Evolutionary conservation across 768 basidiomycete species (phyloP), one percentile per base, ranked within the genome.

Genomic region (Boletus sp.): DNA sequence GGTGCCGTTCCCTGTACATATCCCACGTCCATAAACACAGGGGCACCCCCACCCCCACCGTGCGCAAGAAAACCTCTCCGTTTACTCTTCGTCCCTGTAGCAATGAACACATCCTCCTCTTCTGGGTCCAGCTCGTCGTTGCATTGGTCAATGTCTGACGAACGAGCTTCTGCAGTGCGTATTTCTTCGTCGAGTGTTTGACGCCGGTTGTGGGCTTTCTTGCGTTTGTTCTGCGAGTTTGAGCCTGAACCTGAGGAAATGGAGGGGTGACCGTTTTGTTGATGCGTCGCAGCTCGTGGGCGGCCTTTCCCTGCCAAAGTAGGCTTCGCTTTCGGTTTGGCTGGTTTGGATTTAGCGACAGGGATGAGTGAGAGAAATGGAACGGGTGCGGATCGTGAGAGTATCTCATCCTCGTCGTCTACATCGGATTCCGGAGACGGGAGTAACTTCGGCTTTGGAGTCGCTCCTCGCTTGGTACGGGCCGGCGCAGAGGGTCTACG

Each of bases 121-220:
- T 76, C 83, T 19, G 68, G 32, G 7, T 66, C 68, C 11, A 72
- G 53, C n/a, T 74, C 78, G n/a, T 65, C 66, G 8, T 74, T 76
- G 37, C 66, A 66, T 21, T 73, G 70, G 33, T 69, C 66, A 13
- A 60, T 25, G 27, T 66, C 69, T 7, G 63, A 69, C 13, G 66
- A 67, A 33, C 71, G 71, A 1, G 68, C 72, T 25, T 72, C 65
- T 3, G 81, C 83, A 50, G 66, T 69, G 14, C 77, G 78, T 15
- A 90, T 56, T 66, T 91, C 89, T 58, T 88, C 80, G 46, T 89
- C 85, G 5, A 90, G 74, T 4, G 87, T 89, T 55, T 75, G 73
- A 38, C 80, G 77, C n/a, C 73, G 70, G 55, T 56, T 70, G 27
- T 47, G 56, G 14, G 41, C 54, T 37, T 56, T 65, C 48, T 59